phyloP scores from a whole-genome alignment of 108 stramenopile species.

The Epithemia pelagica region DNA sequence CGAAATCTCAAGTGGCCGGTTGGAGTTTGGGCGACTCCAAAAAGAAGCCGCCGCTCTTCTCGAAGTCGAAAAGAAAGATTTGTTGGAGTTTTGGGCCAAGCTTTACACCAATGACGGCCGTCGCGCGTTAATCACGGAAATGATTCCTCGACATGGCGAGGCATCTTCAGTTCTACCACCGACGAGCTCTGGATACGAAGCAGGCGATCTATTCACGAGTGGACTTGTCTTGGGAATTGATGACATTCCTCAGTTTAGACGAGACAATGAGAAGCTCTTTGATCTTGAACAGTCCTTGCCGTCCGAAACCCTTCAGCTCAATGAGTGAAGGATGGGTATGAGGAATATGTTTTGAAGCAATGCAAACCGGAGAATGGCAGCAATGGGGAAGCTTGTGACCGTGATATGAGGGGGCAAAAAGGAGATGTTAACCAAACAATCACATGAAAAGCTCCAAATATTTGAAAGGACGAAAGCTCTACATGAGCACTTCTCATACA shows the following conservation, averaged over 20 bases:
- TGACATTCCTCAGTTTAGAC: conserved; percentile 43
- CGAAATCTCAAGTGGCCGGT: conserved; percentile 65
- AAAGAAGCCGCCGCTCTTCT: conserved; percentile 59
- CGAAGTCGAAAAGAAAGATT: conserved; percentile 55
- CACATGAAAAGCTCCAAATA: too few relatives aligned
- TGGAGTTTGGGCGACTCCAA: conserved; percentile 69
- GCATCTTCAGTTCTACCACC: conserved; percentile 52
- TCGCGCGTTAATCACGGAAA: conserved; percentile 56
- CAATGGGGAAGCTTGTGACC: too few relatives aligned
- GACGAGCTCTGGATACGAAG: conserved; percentile 32
- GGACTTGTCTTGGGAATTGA: conserved; percentile 47
- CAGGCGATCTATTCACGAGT: conserved; percentile 1
- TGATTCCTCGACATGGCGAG: conserved; percentile 54
- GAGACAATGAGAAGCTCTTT: not conserved
- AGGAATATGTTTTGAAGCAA: too few relatives aligned
- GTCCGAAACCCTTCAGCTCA: too few relatives aligned
- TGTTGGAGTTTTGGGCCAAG: conserved; percentile 67
- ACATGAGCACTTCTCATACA: too few relatives aligned
- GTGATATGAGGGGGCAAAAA: too few relatives aligned
- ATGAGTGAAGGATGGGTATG: too few relatives aligned
- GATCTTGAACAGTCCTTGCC: not conserved
- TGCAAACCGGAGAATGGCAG: too few relatives aligned
- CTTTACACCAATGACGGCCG: conserved; percentile 44
- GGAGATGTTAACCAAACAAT: too few relatives aligned
- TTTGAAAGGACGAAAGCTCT: too few relatives aligned